Evolutionary conservation across 768 basidiomycete genomes (phyloP).

Genomic region (Collybia sordida): DNA sequence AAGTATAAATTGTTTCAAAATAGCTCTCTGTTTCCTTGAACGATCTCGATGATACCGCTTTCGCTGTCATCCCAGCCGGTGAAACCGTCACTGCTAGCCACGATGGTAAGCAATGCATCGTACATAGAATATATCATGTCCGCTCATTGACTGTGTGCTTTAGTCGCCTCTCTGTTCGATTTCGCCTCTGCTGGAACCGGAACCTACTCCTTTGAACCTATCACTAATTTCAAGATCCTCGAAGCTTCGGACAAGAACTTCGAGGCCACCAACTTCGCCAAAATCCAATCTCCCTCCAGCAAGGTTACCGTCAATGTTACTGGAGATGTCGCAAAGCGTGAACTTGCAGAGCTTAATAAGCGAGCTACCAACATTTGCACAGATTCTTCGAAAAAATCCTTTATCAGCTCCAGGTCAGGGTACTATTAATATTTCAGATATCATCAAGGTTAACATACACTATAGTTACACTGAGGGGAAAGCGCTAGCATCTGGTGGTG

Average conservation of each 20-base stretch:
- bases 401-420: slow-evolving; percentile 38
- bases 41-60: slow-evolving; percentile 38
- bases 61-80: slow-evolving; percentile 37
- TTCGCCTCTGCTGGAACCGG: slow-evolving; percentile 40
- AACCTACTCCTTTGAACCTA: slow-evolving; percentile 37
- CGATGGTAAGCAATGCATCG: slow-evolving; percentile 25
- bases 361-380: slow-evolving; percentile 39
- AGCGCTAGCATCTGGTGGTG: slow-evolving; percentile 30
- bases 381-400: slow-evolving; percentile 27
- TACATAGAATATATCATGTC: neutral
- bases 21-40: slow-evolving; percentile 36
- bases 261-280: slow-evolving; percentile 20
- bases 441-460: neutral
- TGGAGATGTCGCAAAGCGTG: slow-evolving; percentile 32
- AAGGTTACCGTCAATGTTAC: slow-evolving; percentile 34
- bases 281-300: slow-evolving; percentile 23
- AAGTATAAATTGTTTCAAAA: neutral
- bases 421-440: neutral
- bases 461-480: slow-evolving; percentile 39
- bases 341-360: slow-evolving; percentile 26
- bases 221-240: slow-evolving; percentile 34
- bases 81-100: slow-evolving; percentile 37
- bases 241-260: slow-evolving; percentile 13
- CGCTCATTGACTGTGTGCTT: neutral
- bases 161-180: slow-evolving; percentile 43